Conservation (phyloP, 331 rosid species). For the Malus hybrid region DNA sequence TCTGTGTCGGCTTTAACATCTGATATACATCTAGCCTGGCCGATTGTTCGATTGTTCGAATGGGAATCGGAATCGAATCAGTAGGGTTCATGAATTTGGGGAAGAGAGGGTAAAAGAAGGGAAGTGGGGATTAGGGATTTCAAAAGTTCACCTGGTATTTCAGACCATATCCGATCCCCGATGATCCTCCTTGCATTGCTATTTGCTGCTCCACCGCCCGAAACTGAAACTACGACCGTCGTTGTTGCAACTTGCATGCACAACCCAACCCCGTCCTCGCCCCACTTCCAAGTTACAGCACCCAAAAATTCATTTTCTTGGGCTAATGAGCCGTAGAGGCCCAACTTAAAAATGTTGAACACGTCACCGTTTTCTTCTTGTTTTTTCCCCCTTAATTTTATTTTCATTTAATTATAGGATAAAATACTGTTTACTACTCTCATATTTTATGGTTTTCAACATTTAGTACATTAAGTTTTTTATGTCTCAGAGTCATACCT, state of each 20-base stretch:
- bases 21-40: conserved; percentile 88
- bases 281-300: background rate
- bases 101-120: background rate
- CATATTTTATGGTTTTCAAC: too few relatives aligned
- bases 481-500: too few relatives aligned
- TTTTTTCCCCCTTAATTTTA: too few relatives aligned
- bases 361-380: too few relatives aligned
- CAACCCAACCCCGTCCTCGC: background rate
- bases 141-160: conserved; percentile 65
- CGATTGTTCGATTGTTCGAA: background rate
- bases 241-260: background rate
- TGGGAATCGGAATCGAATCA: background rate
- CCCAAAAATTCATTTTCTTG: background rate
- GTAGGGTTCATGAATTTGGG: background rate
- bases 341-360: background rate
- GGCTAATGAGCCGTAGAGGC: background rate
- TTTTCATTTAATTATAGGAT: too few relatives aligned
- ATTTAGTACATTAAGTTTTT: too few relatives aligned
- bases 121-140: background rate
- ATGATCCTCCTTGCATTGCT: conserved; percentile 89
- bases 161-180: conserved; percentile 92
- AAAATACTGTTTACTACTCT: too few relatives aligned
- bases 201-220: conserved; percentile 1
- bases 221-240: background rate
- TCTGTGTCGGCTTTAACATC: conserved; percentile 93